A percentile compares a stretch with the other conserved stretches of the same genome.
Evolutionary conservation across 2,329 filamentous ascomycete genomes (phyloP).

Genomic region (Scedosporium dehoogii): DNA sequence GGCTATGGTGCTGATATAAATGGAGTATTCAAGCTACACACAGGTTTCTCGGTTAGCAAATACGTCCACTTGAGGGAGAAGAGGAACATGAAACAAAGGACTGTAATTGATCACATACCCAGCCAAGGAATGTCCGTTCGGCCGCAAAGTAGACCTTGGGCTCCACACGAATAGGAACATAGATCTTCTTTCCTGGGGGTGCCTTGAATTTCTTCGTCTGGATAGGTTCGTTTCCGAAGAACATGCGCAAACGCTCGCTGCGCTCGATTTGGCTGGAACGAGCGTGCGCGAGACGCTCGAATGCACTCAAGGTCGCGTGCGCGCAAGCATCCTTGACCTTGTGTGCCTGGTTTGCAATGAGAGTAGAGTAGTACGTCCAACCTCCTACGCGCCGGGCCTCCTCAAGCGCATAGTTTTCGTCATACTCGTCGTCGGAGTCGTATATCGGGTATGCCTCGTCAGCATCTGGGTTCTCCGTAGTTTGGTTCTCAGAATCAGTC

Average conservation of each 20-base stretch:
- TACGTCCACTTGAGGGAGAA: conserved; percentile 2
- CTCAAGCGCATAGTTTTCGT: conserved; percentile 64
- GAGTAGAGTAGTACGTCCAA: conserved; percentile 61
- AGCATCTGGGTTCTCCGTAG: conserved; percentile 47
- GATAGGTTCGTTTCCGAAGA: conserved; percentile 46
- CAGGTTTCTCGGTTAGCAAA: too few relatives aligned
- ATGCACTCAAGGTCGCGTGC: neutral
- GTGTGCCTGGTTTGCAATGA: conserved; percentile 5
- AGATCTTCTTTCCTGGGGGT: conserved; percentile 80
- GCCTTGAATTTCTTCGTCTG: conserved; percentile 56
- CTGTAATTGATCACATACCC: conserved; percentile 46
- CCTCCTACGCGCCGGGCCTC: conserved; percentile 69
- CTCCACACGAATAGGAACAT: conserved; percentile 90
- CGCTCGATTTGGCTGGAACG: conserved; percentile 46
- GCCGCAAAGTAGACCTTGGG: conserved; percentile 97
- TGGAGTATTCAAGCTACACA: conserved; percentile 78
- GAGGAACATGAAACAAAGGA: neutral
- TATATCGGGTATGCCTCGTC: conserved; percentile 77
- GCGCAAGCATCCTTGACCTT: conserved; percentile 5
- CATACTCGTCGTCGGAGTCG: conserved; percentile 72
- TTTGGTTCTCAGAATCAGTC: conserved; percentile 72
- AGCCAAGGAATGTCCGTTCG: conserved; percentile 90
- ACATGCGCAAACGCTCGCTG: conserved; percentile 40
- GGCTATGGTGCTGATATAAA: conserved; percentile 83
- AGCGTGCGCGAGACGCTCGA: conserved; percentile 40